These are phyloP conservation scores for Oryza glumipatula DNA, from an alignment of 176 grass and related monocot genomes.

Conservation along the genomic window DNA sequence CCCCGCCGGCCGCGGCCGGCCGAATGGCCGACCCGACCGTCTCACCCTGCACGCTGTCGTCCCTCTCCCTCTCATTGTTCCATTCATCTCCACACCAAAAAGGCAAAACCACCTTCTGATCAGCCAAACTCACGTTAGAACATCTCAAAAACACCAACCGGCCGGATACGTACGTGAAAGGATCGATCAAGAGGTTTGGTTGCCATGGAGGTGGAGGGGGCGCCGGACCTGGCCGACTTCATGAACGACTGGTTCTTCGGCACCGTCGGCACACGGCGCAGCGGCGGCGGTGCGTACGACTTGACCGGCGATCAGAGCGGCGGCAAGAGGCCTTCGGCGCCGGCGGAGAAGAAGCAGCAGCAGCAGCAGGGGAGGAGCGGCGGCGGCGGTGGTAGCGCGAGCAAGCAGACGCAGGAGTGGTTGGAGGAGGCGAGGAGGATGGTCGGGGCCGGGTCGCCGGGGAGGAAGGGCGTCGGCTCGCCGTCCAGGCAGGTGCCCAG, in stretches of 20 bases:
- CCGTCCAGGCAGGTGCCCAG: constrained; percentile 51
- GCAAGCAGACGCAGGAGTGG: constrained; percentile 67
- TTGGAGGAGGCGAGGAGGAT: constrained; percentile 69
- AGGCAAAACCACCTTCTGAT: background rate
- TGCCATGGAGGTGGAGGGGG: constrained; percentile 43
- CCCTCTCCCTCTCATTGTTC: background rate
- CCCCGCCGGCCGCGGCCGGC: no score
- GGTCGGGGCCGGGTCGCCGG: constrained; percentile 49
- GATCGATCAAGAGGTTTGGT: background rate
- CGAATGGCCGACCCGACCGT: background rate
- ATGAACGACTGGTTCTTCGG: constrained; percentile 94
- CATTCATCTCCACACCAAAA: background rate
- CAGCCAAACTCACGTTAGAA: background rate
- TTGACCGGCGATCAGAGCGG: constrained; percentile 42
- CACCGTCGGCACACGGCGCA: constrained; percentile 39
- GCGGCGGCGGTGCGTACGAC: constrained; percentile 34
- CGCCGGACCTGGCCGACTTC: constrained; percentile 66
- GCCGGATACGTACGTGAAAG: background rate
- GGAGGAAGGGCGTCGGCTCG: constrained; percentile 42
- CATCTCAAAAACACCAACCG: background rate
- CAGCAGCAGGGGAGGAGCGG: constrained; percentile 21
- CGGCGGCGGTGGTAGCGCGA: constrained; percentile 23
- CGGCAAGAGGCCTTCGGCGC: constrained; percentile 22
- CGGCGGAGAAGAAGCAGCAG: constrained; percentile 35
- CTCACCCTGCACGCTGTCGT: background rate